Evolutionary conservation across 306 rosid species (phyloP).

Genomic region (Nissolia schottii): DNA sequence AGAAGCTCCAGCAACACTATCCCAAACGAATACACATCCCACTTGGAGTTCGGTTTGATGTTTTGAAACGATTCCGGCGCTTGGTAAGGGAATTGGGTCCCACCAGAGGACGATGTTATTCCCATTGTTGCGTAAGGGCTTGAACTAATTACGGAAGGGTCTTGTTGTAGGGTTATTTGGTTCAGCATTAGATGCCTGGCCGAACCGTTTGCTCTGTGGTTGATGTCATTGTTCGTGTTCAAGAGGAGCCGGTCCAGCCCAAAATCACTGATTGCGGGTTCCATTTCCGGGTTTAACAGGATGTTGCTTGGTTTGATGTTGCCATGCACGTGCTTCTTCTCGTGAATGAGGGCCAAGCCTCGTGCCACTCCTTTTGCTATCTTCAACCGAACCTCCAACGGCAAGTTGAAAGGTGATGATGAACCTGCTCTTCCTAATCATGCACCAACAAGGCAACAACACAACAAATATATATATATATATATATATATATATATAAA

Average conservation of each 20-base stretch:
- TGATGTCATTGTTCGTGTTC: conserved; percentile 17
- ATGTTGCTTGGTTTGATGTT: conserved; percentile 75
- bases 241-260: conserved; percentile 58
- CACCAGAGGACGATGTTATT: conserved; percentile 1
- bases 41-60: conserved; percentile 53
- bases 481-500: too few species aligned
- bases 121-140: conserved; percentile 33
- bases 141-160: conserved; percentile 16
- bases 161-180: conserved; percentile 35
- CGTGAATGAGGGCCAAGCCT: conserved; percentile 76
- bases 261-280: conserved; percentile 65
- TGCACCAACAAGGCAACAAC: background rate
- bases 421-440: conserved; percentile 56
- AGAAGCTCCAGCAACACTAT: conserved; percentile 72
- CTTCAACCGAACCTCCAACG: conserved; percentile 59
- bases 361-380: conserved; percentile 75
- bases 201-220: conserved; percentile 39
- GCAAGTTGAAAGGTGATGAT: conserved; percentile 51
- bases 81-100: conserved; percentile 40
- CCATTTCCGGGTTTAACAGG: conserved; percentile 59
- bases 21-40: conserved; percentile 94
- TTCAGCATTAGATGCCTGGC: conserved; percentile 34
- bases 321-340: conserved; percentile 85
- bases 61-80: conserved; percentile 75
- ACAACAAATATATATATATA: background rate